Percentiles rank a stretch among this genome's conserved stretches.
These are phyloP conservation scores for Phylloporus rhodoxanthus DNA, from an alignment of 768 basidiomycete genomes.

Conservation along the genomic window DNA sequence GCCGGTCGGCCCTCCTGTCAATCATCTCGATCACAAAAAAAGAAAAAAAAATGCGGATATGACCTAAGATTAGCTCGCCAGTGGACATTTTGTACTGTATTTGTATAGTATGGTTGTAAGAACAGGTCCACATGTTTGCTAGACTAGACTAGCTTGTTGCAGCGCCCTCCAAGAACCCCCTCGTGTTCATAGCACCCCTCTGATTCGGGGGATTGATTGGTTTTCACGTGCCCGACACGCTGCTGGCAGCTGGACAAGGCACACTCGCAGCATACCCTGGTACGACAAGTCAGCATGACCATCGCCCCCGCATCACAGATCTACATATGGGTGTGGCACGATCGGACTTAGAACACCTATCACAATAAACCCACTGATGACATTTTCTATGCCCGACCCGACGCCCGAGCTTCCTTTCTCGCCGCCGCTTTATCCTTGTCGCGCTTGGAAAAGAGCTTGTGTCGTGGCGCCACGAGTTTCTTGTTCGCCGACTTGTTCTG, in stretches of 20 bases:
- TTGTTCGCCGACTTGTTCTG: constrained; percentile 90
- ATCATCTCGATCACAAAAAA: constrained; percentile 14
- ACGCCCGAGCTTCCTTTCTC: constrained; percentile 38
- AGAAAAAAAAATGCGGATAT: background rate
- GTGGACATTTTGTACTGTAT: background rate
- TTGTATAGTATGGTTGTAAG: background rate
- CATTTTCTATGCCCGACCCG: constrained; percentile 24
- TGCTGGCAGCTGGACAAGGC: constrained; percentile 23
- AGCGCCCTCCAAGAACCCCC: constrained; percentile 18
- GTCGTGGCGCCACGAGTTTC: constrained; percentile 56
- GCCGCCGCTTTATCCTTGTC: constrained; percentile 66
- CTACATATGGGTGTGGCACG: constrained; percentile 4
- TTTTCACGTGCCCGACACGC: constrained; percentile 28
- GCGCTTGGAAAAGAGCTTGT: constrained; percentile 79
- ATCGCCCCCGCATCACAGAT: constrained; percentile 12
- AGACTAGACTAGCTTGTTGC: background rate
- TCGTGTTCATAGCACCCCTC: constrained; percentile 24
- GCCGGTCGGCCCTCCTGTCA: constrained; percentile 18
- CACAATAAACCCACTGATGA: constrained; percentile 5
- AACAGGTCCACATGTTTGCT: background rate
- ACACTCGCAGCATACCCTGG: constrained; percentile 12
- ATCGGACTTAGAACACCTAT: constrained; percentile 16
- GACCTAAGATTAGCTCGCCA: background rate
- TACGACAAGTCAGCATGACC: constrained; percentile 11
- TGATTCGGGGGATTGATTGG: constrained; percentile 23